A percentile compares a stretch with the other conserved stretches of the same genome.
Evolutionary conservation across 331 rosid genomes (phyloP).

Genomic region (Rosa hybrid): DNA sequence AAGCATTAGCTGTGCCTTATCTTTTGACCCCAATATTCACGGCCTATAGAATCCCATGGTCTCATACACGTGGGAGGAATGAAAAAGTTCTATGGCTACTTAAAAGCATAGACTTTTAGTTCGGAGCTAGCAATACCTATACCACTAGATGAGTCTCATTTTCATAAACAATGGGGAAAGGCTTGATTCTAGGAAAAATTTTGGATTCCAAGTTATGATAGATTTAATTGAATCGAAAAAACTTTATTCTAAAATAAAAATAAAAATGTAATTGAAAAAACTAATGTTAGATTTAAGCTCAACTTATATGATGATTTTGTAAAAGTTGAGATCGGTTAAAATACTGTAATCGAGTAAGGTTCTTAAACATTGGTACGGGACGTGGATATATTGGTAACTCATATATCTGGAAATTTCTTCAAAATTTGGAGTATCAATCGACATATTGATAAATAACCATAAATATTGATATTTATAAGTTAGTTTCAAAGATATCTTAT

Average conservation of each 20-base stretch:
- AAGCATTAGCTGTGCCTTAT: slow-evolving; percentile 14
- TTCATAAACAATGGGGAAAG: slow-evolving; percentile 6
- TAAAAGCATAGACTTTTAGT: slow-evolving; percentile 29
- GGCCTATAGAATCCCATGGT: slow-evolving; percentile 37
- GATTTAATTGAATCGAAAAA: neutral
- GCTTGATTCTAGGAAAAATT: neutral
- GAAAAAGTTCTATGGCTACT: slow-evolving; percentile 46
- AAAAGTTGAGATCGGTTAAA: neutral
- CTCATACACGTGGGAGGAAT: slow-evolving; percentile 73
- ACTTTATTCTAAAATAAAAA: too few relatives aligned
- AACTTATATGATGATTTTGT: neutral
- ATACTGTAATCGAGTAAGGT: too few relatives aligned
- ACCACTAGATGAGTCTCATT: slow-evolving; percentile 2
- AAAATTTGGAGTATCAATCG: too few relatives aligned
- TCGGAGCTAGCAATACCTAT: slow-evolving; percentile 1
- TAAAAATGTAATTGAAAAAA: too few relatives aligned
- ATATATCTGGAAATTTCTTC: too few relatives aligned
- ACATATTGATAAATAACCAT: too few relatives aligned
- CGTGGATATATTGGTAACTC: too few relatives aligned
- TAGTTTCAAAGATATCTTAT: too few relatives aligned
- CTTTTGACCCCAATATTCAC: slow-evolving; percentile 45
- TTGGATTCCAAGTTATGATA: neutral
- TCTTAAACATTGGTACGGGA: too few relatives aligned
- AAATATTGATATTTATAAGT: too few relatives aligned
- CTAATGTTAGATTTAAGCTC: neutral